Percentiles rank a stretch among this genome's conserved stretches.
Conservation (phyloP, 768 basidiomycete genomes). For the Pisolithus tinctorius region DNA sequence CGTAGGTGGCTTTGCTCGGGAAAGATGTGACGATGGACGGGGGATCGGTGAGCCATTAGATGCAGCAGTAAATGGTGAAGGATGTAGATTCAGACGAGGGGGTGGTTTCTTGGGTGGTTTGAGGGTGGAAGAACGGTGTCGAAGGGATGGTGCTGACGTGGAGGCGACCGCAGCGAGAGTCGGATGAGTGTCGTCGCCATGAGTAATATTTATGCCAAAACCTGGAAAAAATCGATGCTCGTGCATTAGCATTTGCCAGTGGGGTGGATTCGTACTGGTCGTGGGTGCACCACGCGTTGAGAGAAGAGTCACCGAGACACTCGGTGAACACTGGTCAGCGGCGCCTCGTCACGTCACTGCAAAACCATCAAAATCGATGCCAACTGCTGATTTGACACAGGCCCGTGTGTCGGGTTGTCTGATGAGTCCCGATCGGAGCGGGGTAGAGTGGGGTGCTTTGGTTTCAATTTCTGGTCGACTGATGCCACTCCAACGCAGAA, state of each 20-base stretch:
- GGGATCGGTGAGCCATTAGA: background rate
- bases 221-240: background rate
- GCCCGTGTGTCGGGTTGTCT: too few species aligned
- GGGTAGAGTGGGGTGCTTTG: too few species aligned
- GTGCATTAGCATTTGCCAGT: background rate
- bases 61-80: background rate
- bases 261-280: too few species aligned
- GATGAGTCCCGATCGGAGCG: too few species aligned
- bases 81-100: slow-evolving; percentile 3
- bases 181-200: background rate
- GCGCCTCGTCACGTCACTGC: too few species aligned
- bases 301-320: too few species aligned
- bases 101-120: slow-evolving; percentile 2
- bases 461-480: too few species aligned
- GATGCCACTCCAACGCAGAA: too few species aligned
- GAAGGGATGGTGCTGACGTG: background rate
- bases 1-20: background rate
- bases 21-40: background rate
- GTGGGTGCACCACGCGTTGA: too few species aligned
- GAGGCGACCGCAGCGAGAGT: background rate
- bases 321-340: too few species aligned
- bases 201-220: background rate
- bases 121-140: slow-evolving; percentile 15
- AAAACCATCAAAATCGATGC: too few species aligned
- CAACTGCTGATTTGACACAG: too few species aligned